These are phyloP conservation scores for Aplosporella prunicola DNA, from an alignment of 2,329 filamentous ascomycete genomes.

Conservation along the genomic window DNA sequence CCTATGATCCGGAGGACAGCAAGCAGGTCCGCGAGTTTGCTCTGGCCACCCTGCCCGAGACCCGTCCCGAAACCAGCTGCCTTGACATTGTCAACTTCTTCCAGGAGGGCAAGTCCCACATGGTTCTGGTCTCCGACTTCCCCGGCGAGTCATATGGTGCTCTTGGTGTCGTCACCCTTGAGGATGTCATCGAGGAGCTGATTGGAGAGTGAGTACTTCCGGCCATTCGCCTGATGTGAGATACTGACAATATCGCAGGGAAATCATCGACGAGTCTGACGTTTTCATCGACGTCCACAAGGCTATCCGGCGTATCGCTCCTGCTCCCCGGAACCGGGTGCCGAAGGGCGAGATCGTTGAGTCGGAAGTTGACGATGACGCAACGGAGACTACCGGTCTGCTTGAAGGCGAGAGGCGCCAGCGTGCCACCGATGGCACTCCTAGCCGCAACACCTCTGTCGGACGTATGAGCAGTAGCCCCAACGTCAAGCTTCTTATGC, in stretches of 20 bases:
- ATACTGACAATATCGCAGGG: constrained; percentile 44
- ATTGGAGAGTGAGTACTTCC: constrained; percentile 77
- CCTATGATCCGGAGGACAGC: constrained; percentile 91
- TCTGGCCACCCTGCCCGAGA: constrained; percentile 88
- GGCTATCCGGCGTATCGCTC: constrained; percentile 80
- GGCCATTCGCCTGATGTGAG: background rate
- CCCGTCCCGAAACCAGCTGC: constrained; percentile 88
- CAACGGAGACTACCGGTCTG: constrained; percentile 16
- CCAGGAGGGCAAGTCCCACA: constrained; percentile 97
- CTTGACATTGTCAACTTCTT: constrained; percentile 99
- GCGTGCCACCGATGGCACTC: constrained; percentile 5
- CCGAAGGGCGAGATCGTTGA: constrained; percentile 45
- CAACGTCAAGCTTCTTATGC: constrained; percentile 34
- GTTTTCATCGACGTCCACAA: constrained; percentile 98
- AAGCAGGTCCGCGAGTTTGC: constrained; percentile 83
- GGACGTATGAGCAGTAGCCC: constrained; percentile 21
- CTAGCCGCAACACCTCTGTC: constrained; percentile 22
- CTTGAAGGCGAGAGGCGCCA: constrained; percentile 9
- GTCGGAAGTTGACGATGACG: constrained; percentile 17
- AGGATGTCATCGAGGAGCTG: constrained; percentile 96
- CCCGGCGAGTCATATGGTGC: constrained; percentile 89
- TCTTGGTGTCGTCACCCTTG: constrained; percentile 85
- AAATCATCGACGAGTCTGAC: constrained; percentile 98
- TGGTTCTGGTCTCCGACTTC: constrained; percentile 87
- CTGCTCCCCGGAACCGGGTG: constrained; percentile 70